Conservation (phyloP, 306 rosid species). For the Citrullus colocynthis region DNA sequence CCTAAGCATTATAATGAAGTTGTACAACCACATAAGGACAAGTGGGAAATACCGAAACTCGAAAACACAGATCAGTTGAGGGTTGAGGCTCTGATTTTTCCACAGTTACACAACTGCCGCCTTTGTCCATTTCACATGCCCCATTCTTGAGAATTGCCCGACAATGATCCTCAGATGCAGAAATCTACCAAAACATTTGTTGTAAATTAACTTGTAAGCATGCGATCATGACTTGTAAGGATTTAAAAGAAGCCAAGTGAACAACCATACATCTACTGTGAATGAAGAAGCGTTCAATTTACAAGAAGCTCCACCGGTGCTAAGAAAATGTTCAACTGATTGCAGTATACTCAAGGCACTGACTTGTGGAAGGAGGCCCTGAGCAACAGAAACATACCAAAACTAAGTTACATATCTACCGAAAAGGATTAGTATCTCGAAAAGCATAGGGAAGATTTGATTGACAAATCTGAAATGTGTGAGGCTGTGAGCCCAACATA, state of each 20-base stretch:
- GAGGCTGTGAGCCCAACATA: not conserved
- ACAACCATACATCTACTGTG: slow-evolving; percentile 50
- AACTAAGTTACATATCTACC: not conserved
- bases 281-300: slow-evolving; percentile 57
- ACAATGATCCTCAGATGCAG: slow-evolving; percentile 34
- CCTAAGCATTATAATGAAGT: slow-evolving; percentile 3
- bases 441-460: not conserved
- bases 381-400: slow-evolving; percentile 11
- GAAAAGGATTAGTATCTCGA: not conserved
- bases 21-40: slow-evolving; percentile 7
- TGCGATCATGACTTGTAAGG: not conserved
- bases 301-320: slow-evolving; percentile 37
- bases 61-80: slow-evolving; percentile 27
- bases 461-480: not conserved
- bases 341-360: slow-evolving; percentile 66
- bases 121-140: slow-evolving; percentile 16
- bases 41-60: slow-evolving; percentile 37
- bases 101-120: slow-evolving; percentile 16
- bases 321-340: slow-evolving; percentile 38
- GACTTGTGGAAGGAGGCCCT: slow-evolving; percentile 55
- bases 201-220: slow-evolving; percentile 5
- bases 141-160: slow-evolving; percentile 41
- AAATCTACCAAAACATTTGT: slow-evolving; percentile 28
- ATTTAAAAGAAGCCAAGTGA: not conserved
- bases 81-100: slow-evolving; percentile 17